Conservation (phyloP, 2,329 filamentous ascomycete genomes). For the Zarea fungicola region DNA sequence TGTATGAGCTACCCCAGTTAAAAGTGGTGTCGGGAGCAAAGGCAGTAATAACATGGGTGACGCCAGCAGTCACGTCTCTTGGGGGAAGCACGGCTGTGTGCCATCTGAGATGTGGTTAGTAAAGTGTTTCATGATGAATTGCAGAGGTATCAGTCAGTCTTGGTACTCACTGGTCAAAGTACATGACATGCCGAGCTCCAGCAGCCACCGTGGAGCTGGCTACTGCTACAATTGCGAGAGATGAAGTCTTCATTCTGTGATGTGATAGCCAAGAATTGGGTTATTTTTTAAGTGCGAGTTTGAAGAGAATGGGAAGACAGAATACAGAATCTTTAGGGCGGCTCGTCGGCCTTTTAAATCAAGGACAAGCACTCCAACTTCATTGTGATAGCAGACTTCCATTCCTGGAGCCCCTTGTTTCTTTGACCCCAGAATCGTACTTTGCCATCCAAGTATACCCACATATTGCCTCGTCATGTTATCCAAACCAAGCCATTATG, state of each 20-base stretch:
- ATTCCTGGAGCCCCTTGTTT: too few relatives aligned
- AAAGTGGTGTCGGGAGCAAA: conserved; percentile 49
- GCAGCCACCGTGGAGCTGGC: conserved; percentile 18
- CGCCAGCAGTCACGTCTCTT: conserved; percentile 33
- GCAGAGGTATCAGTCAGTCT: too few relatives aligned
- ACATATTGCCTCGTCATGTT: neutral
- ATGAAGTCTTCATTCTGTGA: conserved; percentile 4
- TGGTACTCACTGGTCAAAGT: conserved; percentile 39
- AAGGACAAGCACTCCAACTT: neutral
- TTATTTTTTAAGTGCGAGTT: too few relatives aligned
- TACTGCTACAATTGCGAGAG: conserved; percentile 14
- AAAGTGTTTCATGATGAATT: too few relatives aligned
- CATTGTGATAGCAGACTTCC: neutral
- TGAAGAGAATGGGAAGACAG: neutral
- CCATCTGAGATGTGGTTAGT: too few relatives aligned
- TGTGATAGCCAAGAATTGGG: too few relatives aligned
- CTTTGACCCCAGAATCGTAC: neutral
- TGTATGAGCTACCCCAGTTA: conserved; percentile 38
- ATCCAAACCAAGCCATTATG: neutral
- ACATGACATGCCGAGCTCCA: conserved; percentile 32
- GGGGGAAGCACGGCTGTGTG: conserved; percentile 33
- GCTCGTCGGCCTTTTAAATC: neutral
- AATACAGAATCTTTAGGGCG: neutral
- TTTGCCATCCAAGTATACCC: neutral
- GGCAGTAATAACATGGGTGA: conserved; percentile 51